Evolutionary conservation across 164 flowering plant genomes (phyloP), one percentile per base, ranked within the genome.

Genomic region (Chloranthus sessilifolius): DNA sequence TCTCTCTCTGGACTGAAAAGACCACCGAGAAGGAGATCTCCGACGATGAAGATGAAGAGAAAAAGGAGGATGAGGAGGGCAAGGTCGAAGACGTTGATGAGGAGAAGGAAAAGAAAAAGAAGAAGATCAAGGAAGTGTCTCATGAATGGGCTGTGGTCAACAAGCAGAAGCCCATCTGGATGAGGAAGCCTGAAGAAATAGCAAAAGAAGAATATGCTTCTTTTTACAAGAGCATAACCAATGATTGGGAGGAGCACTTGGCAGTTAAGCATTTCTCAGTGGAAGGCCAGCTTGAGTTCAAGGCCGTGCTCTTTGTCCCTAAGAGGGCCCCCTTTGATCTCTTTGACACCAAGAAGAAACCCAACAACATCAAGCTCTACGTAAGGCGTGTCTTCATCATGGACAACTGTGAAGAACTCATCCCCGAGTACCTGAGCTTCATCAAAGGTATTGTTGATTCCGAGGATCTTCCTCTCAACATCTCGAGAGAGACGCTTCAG

Each of bases 21-120:
- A 69, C 73, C 17, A 69, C 69, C 4, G 74, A 69, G 51, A 69
- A 64, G 58, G 69, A 78, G 56, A 43, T 78, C 15, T 56, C 65
- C n/a, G 79, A 74, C 20, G 69, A 65, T 58, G 81, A 81, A 30
- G 78, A 76, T 15, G 82, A 81, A 21, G 79, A 74, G 19, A 31
- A 30, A 15, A 23, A 49, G 28, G 72, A 74, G 65, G 65, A 81
- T 36, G 79, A 28, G 39, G 61, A 46, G 27, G 43, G 61, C 9
- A 31, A 58, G 33, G 62, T 53, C 1, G 68, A 59, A 16, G 62
- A 63, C 4, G 65, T 53, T 28, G 71, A 62, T 3, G 67, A 61
- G 14, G 63, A 66, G 50, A 59, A 58, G 33, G 46, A 62, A 12
- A 29, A 29, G n/a, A 55, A 44, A 31, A 55, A 55, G 65, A 68